Percentiles rank a stretch among this genome's conserved stretches.
These are phyloP conservation scores for Datura wrightii DNA, from an alignment of 257 asterid species.

Conservation along the genomic window DNA sequence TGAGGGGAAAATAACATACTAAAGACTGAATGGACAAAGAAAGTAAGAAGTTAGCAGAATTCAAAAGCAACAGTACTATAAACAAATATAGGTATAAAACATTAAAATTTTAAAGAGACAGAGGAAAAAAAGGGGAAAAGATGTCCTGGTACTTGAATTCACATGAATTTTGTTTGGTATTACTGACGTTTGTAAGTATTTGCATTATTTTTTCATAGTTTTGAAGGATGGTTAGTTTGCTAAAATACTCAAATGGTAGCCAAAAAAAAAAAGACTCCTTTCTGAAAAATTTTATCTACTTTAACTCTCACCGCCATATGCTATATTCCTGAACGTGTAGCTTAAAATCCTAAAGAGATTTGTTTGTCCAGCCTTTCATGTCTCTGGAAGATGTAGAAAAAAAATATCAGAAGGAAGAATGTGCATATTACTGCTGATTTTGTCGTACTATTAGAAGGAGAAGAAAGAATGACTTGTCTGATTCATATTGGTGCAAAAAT, in stretches of 20 bases:
- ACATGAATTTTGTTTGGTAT: conserved; percentile 14
- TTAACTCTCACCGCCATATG: not conserved
- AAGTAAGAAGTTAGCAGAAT: too few relatives aligned
- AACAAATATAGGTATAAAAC: too few relatives aligned
- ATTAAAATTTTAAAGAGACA: too few relatives aligned
- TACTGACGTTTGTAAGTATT: not conserved
- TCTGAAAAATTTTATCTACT: not conserved
- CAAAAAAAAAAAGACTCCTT: not conserved
- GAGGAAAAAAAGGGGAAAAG: too few relatives aligned
- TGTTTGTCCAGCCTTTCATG: not conserved
- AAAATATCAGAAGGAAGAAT: not conserved
- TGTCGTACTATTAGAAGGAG: not conserved
- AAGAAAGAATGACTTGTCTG: conserved; percentile 16
- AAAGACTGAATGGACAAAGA: too few relatives aligned
- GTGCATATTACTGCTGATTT: conserved; percentile 3
- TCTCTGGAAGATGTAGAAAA: not conserved
- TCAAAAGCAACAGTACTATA: too few relatives aligned
- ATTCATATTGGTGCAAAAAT: not conserved
- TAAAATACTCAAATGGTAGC: not conserved
- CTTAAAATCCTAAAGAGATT: conserved; percentile 3
- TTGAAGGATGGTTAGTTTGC: conserved; percentile 11
- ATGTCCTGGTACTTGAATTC: not conserved
- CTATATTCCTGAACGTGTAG: conserved; percentile 16
- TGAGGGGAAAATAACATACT: too few relatives aligned
- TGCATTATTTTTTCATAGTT: not conserved